Percentiles rank a stretch among this genome's conserved stretches.
Evolutionary conservation across 2,329 filamentous ascomycete species (phyloP).

Genomic region (Phoma sp.): DNA sequence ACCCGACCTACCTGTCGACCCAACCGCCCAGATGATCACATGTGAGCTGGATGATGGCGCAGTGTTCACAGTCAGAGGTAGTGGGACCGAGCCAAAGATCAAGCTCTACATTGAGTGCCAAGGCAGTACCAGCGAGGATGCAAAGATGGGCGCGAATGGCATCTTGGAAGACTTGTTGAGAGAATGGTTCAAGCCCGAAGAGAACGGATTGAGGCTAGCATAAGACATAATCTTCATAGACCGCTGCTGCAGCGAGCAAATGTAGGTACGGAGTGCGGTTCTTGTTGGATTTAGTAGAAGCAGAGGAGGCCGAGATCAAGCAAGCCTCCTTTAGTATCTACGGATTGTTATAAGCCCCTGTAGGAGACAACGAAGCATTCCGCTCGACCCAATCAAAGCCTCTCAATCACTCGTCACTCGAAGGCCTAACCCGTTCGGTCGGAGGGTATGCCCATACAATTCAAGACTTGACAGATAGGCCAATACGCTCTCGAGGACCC

Average conservation of each 20-base stretch:
- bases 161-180: constrained; percentile 54
- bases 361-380: too few species aligned
- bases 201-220: constrained; percentile 44
- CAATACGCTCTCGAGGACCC: too few species aligned
- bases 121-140: constrained; percentile 49
- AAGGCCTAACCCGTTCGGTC: too few species aligned
- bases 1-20: constrained; percentile 63
- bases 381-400: too few species aligned
- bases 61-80: constrained; percentile 65
- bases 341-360: too few species aligned
- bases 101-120: constrained; percentile 63
- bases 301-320: too few species aligned
- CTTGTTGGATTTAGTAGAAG: too few species aligned
- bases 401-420: too few species aligned
- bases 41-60: constrained; percentile 62
- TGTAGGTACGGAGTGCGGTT: too few species aligned
- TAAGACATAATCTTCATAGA: constrained; percentile 11
- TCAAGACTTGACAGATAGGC: too few species aligned
- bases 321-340: too few species aligned
- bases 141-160: constrained; percentile 52
- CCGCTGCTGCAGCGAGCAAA: not conserved
- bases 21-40: constrained; percentile 68
- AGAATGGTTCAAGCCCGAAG: constrained; percentile 57
- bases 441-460: too few species aligned
- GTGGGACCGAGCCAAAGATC: constrained; percentile 71